Evolutionary conservation across 2,329 filamentous ascomycete species (phyloP), one percentile per base, ranked within the genome.

Genomic region (Fusarium devonianum): DNA sequence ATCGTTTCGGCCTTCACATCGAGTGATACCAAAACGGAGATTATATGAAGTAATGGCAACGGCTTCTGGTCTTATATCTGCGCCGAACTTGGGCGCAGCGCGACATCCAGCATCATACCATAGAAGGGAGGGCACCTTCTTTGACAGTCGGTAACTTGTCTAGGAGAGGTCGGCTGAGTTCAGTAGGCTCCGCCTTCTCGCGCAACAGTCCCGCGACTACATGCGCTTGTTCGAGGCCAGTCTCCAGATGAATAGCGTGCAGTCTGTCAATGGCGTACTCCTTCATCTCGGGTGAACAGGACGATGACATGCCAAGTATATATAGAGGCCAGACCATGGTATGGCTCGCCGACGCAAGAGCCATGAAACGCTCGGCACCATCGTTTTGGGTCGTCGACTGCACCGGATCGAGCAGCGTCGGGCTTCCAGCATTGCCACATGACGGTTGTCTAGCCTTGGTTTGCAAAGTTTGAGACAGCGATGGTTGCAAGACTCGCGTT

Each of bases 261-360:
- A 81, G 66, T n/a, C 77, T 68, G 13, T 73, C 71, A 11, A 79
- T 64, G 2, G 76, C 73, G 34, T 79, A 81, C 3, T 69, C 64
- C 36, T 73, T 74, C 57, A 73, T 73, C 36, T 72, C 67, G 3
- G 63, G 54, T 1, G 71, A 70, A 49, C 76, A 79, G 3, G 71
- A 73, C 1, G 76, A 75, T 14, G 76, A 78, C 63, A 78, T 73
- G 42, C 78, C 78, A 7, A 77, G 71, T 9, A 75, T 72, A 45
- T 78, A 81, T 4, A 81, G 68, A 4, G 78, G 78, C 77, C 77
- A 80, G 28, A 81, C 73, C 7, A 79, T 71, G 12, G 75, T 75
- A 53, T 78, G 77, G 17, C 76, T 77, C 1, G 76, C 73, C 7
- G 76, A 77, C 1, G 74, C 76, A 6, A 81, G 67, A 4, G 76